A percentile compares a stretch with the other conserved stretches of the same genome.
These are phyloP conservation scores for Nicotiana sylvestris DNA, from an alignment of 257 asterid genomes.

Conservation along the genomic window DNA sequence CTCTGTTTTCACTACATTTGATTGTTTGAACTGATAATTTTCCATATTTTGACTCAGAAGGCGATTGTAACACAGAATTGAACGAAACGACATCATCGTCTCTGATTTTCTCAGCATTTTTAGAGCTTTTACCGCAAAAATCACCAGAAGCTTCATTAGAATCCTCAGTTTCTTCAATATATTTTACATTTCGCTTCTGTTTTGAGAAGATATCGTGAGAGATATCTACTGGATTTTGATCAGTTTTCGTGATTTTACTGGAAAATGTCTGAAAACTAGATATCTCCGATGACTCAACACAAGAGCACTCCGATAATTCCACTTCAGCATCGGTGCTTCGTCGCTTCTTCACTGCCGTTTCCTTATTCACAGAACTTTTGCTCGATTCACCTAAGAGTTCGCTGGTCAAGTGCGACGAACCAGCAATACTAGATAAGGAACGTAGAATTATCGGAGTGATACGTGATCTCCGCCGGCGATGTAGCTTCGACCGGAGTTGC, in stretches of 20 bases:
- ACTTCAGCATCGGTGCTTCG: constrained; percentile 16
- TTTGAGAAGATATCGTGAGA: constrained; percentile 11
- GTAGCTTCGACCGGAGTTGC: constrained; percentile 65
- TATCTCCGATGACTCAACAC: constrained; percentile 42
- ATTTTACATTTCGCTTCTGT: constrained; percentile 19
- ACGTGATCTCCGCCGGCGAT: constrained; percentile 50
- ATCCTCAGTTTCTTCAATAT: constrained; percentile 24
- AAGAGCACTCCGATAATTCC: constrained; percentile 71
- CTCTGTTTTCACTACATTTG: constrained; percentile 16
- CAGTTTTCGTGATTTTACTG: constrained; percentile 25
- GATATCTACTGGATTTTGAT: constrained; percentile 21
- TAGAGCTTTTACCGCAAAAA: background rate
- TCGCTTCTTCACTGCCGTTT: background rate
- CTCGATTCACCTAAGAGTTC: constrained; percentile 1
- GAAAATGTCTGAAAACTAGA: too few relatives aligned
- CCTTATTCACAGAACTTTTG: too few relatives aligned
- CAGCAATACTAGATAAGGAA: constrained; percentile 30
- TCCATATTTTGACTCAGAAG: constrained; percentile 18
- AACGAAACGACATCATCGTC: constrained; percentile 21
- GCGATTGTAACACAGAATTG: constrained; percentile 19
- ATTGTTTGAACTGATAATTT: constrained; percentile 8
- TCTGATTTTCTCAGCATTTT: background rate
- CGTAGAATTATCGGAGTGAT: constrained; percentile 37
- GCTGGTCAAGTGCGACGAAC: constrained; percentile 27
- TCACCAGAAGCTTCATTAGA: constrained; percentile 15